phyloP scores from a whole-genome alignment of 192 early-diverging fungal genomes.

The Backusella macrospora region DNA sequence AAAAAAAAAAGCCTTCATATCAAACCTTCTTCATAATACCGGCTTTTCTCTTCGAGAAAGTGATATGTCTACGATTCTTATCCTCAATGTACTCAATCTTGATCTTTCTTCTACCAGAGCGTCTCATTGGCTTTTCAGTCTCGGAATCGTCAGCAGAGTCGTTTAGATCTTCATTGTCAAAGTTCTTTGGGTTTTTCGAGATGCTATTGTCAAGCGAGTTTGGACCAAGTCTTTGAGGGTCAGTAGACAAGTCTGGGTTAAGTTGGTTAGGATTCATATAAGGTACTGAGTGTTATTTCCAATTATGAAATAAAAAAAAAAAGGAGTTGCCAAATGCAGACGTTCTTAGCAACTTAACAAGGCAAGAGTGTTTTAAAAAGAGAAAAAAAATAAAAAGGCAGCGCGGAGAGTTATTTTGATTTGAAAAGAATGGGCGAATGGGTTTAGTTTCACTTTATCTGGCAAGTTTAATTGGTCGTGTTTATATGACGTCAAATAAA shows the following conservation, averaged over 20 bases:
- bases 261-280: conserved; percentile 24
- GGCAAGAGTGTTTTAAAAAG: conserved; percentile 23
- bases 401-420: neutral
- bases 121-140: conserved; percentile 68
- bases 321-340: conserved; percentile 27
- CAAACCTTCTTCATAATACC: conserved; percentile 97
- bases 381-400: conserved; percentile 14
- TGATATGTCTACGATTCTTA: conserved; percentile 90
- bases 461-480: neutral
- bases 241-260: conserved; percentile 14
- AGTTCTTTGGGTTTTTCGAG: conserved; percentile 13
- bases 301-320: conserved; percentile 25
- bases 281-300: conserved; percentile 17
- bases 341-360: conserved; percentile 25
- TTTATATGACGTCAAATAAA: conserved; percentile 16
- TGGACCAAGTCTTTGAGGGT: too few species aligned
- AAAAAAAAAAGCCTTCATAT: neutral
- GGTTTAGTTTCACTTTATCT: conserved; percentile 9
- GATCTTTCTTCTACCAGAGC: conserved; percentile 88
- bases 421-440: neutral
- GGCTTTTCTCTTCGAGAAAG: conserved; percentile 93
- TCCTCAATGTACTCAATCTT: conserved; percentile 97
- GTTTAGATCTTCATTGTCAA: conserved; percentile 29
- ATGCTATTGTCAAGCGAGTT: neutral
- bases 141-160: conserved; percentile 66